A percentile compares a stretch with the other conserved stretches of the same genome.
phyloP scores from a whole-genome alignment of 192 early-diverging fungal species.

The Glomus cerebriforme region DNA sequence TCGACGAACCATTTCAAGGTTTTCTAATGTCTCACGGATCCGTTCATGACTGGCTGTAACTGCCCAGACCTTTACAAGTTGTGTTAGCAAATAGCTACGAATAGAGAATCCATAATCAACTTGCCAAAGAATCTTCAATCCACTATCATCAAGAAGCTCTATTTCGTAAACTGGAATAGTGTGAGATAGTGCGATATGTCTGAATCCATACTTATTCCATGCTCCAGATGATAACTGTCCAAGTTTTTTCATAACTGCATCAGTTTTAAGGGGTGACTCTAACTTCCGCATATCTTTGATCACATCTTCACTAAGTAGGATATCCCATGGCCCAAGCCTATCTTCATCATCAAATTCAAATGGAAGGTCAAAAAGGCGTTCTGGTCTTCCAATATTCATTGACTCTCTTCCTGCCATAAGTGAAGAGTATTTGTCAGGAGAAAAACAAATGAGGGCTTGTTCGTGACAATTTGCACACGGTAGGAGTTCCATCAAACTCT shows the following conservation, averaged over 20 bases:
- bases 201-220: background rate
- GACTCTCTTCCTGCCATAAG: background rate
- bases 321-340: slow-evolving; percentile 1
- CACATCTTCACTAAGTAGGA: background rate
- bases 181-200: background rate
- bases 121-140: slow-evolving; percentile 13
- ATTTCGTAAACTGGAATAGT: background rate
- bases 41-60: background rate
- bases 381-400: background rate
- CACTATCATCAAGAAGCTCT: background rate
- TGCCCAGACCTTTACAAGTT: slow-evolving; percentile 21
- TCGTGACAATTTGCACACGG: slow-evolving; percentile 9
- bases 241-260: background rate
- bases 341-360: slow-evolving; percentile 21
- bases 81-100: background rate
- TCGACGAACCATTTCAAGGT: background rate
- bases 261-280: background rate
- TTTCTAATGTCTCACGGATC: background rate
- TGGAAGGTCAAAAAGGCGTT: slow-evolving; percentile 11
- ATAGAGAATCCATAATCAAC: slow-evolving; percentile 25
- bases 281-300: background rate
- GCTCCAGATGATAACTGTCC: background rate
- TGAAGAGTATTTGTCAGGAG: background rate
- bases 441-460: background rate
- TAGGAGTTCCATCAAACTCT: slow-evolving; percentile 1